A percentile compares a stretch with the other conserved stretches of the same genome.
Conservation (phyloP, 1,284 basidiomycete genomes). For the Leccinum griseonigrum region DNA sequence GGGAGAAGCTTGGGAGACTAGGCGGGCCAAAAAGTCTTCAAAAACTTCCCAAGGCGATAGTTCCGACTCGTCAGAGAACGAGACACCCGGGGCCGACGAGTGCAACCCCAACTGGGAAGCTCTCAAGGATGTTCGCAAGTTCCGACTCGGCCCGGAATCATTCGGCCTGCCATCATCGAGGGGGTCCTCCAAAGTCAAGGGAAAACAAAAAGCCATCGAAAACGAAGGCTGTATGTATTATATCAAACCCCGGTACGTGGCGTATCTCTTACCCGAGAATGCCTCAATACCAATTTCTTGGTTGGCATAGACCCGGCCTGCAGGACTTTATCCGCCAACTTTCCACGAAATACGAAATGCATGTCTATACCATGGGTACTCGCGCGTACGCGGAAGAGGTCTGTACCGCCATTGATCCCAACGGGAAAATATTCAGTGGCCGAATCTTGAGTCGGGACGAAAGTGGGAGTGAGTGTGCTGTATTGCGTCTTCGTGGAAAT, state of each 20-base stretch:
- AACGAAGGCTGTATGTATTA: constrained; percentile 92
- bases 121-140: constrained; percentile 85
- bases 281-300: constrained; percentile 10
- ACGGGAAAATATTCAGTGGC: constrained; percentile 81
- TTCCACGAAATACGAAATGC: constrained; percentile 90
- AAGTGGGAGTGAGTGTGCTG: constrained; percentile 74
- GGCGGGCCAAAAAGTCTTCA: constrained; percentile 38
- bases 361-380: constrained; percentile 99
- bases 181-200: constrained; percentile 37
- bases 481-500: constrained; percentile 1
- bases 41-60: constrained; percentile 27
- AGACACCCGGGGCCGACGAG: constrained; percentile 45
- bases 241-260: constrained; percentile 86
- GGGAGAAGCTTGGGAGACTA: constrained; percentile 71
- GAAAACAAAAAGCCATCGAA: constrained; percentile 61
- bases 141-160: constrained; percentile 81
- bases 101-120: constrained; percentile 89
- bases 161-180: constrained; percentile 48
- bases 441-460: constrained; percentile 93
- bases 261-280: constrained; percentile 5
- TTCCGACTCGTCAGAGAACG: constrained; percentile 39
- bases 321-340: constrained; percentile 72
- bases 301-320: constrained; percentile 75
- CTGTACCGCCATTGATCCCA: constrained; percentile 90
- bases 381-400: constrained; percentile 95